Evolutionary conservation across 129 eudicot species (phyloP), one percentile per base, ranked within the genome.

Genomic region (Kitagawia praeruptora): DNA sequence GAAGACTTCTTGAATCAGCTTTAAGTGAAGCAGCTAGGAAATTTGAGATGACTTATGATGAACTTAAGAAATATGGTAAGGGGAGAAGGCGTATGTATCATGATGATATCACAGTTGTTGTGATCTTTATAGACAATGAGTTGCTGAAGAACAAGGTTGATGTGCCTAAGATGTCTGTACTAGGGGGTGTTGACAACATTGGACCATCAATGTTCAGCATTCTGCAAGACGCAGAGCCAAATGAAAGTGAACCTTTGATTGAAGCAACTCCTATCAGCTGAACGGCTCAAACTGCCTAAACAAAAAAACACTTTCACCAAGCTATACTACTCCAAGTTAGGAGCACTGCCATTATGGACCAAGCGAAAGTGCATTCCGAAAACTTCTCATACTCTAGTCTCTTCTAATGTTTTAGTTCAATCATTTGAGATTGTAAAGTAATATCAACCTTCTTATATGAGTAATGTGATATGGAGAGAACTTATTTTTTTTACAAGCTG

Each of bases 101-200:
- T 44, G 86, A 84, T 53, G 86, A 84, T 44, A 84, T 84, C 23
- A 79, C 86, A 2, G 86, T 80, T 8, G 74, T 84, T 16, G 86
- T 84, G 19, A 23, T 84, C 10, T 84, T 75, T 75, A 11, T 84
- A 70, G 83, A 84, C 53, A 80, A 80, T 48, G 76, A 61, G 37
- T 45, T 80, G 67, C 64, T 79, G 78, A 56, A 45, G 15, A 71
- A 56, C 11, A 75, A 51, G 37, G 54, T 13, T 19, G 42, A 18
- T 15, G 79, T 74, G 41, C 79, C 79, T 15, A 79, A 16, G 66
- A 27, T 78, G 21, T 83, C 82, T 28, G 54, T 83, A 41, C 51
- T 31, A 19, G 85, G 82, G 51, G 76, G 77, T 15, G 25, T 41
- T 13, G 80, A 61, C 74, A 27, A 31, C 54, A 61, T 77, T 12